A percentile compares a stretch with the other conserved stretches of the same genome.
These are phyloP conservation scores for Tylopilus vinaceipallidus DNA, from an alignment of 768 basidiomycete genomes.

Conservation along the genomic window DNA sequence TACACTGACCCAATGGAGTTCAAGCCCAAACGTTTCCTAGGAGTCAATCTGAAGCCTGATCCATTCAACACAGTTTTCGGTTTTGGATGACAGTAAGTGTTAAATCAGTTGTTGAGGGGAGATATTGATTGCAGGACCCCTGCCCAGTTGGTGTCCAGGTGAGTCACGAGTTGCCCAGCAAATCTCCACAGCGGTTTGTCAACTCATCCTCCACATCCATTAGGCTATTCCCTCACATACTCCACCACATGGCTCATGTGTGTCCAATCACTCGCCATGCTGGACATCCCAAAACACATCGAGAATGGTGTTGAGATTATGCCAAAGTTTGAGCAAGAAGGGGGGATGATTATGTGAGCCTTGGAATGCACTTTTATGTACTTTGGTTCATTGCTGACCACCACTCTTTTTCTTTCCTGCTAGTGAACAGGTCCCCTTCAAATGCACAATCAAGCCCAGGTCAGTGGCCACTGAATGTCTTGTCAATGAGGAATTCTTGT, in stretches of 20 bases:
- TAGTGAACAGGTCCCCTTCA: too few relatives aligned
- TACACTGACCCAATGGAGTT: slow-evolving; percentile 21
- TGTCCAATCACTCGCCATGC: slow-evolving; percentile 40
- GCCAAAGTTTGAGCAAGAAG: slow-evolving; percentile 39
- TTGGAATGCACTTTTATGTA: too few relatives aligned
- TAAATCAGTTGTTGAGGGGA: background rate
- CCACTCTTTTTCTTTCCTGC: too few relatives aligned
- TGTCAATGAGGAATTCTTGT: too few relatives aligned
- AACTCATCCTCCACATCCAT: too few relatives aligned
- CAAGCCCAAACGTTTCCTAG: slow-evolving; percentile 25
- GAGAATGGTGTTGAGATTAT: slow-evolving; percentile 42
- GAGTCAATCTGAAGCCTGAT: slow-evolving; percentile 13
- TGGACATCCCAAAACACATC: slow-evolving; percentile 40
- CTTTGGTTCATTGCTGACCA: too few relatives aligned
- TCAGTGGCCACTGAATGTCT: too few relatives aligned
- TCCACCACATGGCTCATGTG: background rate
- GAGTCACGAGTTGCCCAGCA: too few relatives aligned
- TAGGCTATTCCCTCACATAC: too few relatives aligned
- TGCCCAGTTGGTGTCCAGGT: background rate
- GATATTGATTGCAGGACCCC: background rate
- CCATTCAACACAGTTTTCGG: slow-evolving; percentile 19
- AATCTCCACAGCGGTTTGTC: too few relatives aligned
- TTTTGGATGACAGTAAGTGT: slow-evolving; percentile 19
- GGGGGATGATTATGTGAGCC: slow-evolving; percentile 8
- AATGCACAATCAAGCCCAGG: too few relatives aligned